phyloP scores from a whole-genome alignment of 148 eudicot genomes.

The Dianthus caryophyllus region DNA sequence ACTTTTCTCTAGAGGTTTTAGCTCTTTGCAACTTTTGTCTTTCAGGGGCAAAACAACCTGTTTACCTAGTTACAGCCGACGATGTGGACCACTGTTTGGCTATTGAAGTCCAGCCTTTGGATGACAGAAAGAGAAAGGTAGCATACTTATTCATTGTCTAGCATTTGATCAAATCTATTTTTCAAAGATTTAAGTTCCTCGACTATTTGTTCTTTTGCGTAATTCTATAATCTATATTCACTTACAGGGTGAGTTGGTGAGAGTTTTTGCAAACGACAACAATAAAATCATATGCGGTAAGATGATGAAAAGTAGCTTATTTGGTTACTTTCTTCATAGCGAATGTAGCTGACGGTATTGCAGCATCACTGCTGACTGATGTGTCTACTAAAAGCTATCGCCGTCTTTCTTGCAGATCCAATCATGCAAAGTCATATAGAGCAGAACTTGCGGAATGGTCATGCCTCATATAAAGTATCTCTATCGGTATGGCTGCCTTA shows the following conservation, averaged over 20 bases:
- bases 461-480: conserved; percentile 66
- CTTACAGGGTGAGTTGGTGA: conserved; percentile 81
- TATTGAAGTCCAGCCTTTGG: conserved; percentile 93
- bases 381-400: conserved; percentile 7
- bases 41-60: conserved; percentile 90
- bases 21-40: conserved; percentile 16
- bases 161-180: neutral
- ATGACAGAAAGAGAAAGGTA: conserved; percentile 88
- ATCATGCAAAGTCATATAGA: conserved; percentile 62
- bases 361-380: neutral
- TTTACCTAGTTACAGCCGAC: conserved; percentile 84
- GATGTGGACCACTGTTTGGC: conserved; percentile 79
- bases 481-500: conserved; percentile 45
- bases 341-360: neutral
- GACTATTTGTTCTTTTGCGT: neutral
- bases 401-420: conserved; percentile 45
- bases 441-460: conserved; percentile 55
- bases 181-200: neutral
- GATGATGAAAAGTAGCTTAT: conserved; percentile 1
- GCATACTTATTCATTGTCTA: neutral
- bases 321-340: neutral
- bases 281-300: conserved; percentile 81
- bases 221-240: neutral
- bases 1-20: conserved; percentile 2
- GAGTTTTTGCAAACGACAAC: conserved; percentile 84